Base-by-base conservation (phyloP, 306 rosid genomes). In the Gastrolobium villosum region DNA sequence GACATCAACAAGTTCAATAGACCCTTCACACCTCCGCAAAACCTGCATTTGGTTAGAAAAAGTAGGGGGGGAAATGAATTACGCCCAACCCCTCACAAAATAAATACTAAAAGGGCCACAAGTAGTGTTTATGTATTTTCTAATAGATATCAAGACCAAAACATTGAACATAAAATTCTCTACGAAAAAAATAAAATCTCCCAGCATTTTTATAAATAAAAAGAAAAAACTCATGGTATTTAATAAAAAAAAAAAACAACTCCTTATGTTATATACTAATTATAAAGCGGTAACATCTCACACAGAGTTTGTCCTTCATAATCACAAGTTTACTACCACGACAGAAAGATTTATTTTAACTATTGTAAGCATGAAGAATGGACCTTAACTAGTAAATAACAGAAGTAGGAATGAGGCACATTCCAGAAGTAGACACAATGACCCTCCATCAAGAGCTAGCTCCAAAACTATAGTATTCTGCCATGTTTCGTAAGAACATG, bases 1-100 rank as follows among this genome's bases (percentile, higher is more conserved):
- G 86, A 94, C 95, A 55, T 94, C 96, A 64, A 90, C 72, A 39
- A 94, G 93, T 82, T 92, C 92, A 80, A 92, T 69, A 74, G 96
- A 86, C 44, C 89, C 95, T 63, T 80, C 84, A 77, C 89, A 88
- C 59, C 81, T 90, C 74, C 92, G 89, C 87, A 94, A 86, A 87
- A 94, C 79, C 98, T 94, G 90, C 83, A 84, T 69, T 76, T 32
- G 35, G 26, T 56, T 45, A 48, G 55, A 15, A 63, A 63, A 70
- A 35, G 8, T 41, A 45, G 34, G 36, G 32, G 49, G 28, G 69
- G 10, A 77, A 70, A 64, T 11, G 36, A 70, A 46, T 41, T 54
- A 69, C 35, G 69, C 26, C 30, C 10, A 45, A 57, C 73, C 4
- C 31, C 37, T 57, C 59, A n/a, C 65, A 45, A 28, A 15, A 31